These are phyloP conservation scores for Fusarium sp. DNA, from an alignment of 2,329 filamentous ascomycete genomes.

Conservation along the genomic window DNA sequence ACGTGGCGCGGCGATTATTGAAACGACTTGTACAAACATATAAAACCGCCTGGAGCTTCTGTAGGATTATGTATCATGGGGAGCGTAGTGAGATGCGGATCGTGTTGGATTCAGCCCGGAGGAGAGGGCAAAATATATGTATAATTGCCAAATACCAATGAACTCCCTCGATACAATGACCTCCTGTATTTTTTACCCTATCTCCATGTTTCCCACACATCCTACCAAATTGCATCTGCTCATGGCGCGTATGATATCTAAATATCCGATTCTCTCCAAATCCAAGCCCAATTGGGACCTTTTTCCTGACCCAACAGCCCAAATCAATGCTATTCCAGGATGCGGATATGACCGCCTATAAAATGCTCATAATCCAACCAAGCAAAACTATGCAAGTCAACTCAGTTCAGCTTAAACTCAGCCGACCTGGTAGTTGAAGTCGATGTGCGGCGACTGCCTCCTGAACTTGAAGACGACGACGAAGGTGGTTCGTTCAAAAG, in stretches of 20 bases:
- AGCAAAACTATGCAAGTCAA: conserved; percentile 7
- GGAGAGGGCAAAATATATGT: conserved; percentile 38
- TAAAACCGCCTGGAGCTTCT: conserved; percentile 37
- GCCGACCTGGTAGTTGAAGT: conserved; percentile 41
- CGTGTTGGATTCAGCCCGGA: conserved; percentile 25
- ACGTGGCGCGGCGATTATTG: conserved; percentile 10
- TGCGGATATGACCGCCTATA: background rate
- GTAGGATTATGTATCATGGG: conserved; percentile 47
- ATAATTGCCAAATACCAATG: conserved; percentile 48
- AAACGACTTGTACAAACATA: conserved; percentile 45
- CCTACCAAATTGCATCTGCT: conserved; percentile 1
- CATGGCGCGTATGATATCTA: conserved; percentile 7
- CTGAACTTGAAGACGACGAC: conserved; percentile 46
- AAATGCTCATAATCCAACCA: background rate
- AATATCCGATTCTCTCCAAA: conserved; percentile 1
- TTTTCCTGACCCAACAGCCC: conserved; percentile 1
- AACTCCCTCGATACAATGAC: conserved; percentile 39
- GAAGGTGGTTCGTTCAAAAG: conserved; percentile 46
- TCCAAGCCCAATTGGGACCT: background rate
- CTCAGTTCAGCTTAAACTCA: conserved; percentile 33
- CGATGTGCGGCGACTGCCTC: conserved; percentile 44
- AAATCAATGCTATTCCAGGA: conserved; percentile 2
- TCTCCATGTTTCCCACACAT: background rate
- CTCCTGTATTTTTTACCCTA: conserved; percentile 35
- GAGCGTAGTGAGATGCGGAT: conserved; percentile 34